These are phyloP conservation scores for Tillandsia fasciculata DNA, from an alignment of 176 grass and related monocot genomes.

Conservation along the genomic window DNA sequence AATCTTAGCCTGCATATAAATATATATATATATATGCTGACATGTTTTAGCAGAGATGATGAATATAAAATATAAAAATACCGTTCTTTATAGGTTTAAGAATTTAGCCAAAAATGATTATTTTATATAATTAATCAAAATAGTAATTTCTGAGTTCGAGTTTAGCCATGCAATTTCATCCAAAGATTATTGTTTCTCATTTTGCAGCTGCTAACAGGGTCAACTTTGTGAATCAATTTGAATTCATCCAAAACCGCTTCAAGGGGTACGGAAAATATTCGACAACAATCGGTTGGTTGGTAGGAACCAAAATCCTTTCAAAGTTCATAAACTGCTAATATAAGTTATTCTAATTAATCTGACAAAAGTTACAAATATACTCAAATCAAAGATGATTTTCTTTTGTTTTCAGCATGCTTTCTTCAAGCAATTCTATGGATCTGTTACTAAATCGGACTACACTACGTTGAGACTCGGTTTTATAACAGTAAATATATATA, in stretches of 20 bases:
- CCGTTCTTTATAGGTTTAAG: no score
- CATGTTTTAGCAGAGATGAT: no score
- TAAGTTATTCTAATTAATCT: neutral
- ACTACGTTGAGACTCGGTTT: constrained; percentile 74
- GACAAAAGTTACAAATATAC: neutral
- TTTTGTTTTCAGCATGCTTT: constrained; percentile 49
- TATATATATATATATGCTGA: no score
- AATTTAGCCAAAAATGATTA: no score
- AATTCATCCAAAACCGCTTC: constrained; percentile 33
- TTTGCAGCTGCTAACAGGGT: constrained; percentile 15
- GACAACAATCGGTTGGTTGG: constrained; percentile 16
- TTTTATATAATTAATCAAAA: no score
- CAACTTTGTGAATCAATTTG: constrained; percentile 17
- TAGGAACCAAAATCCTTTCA: neutral
- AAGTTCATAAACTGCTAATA: neutral
- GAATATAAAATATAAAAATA: no score
- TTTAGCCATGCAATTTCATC: no score
- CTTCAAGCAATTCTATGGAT: constrained; percentile 79
- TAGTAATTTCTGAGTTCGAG: no score
- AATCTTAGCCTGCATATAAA: no score
- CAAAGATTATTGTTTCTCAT: neutral
- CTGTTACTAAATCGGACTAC: constrained; percentile 56
- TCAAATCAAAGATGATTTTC: neutral
- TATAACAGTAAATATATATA: constrained; percentile 43
- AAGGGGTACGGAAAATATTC: constrained; percentile 22